Evolutionary conservation across 2,329 filamentous ascomycete genomes (phyloP).

Genomic region (Talaromyces verruculosus): DNA sequence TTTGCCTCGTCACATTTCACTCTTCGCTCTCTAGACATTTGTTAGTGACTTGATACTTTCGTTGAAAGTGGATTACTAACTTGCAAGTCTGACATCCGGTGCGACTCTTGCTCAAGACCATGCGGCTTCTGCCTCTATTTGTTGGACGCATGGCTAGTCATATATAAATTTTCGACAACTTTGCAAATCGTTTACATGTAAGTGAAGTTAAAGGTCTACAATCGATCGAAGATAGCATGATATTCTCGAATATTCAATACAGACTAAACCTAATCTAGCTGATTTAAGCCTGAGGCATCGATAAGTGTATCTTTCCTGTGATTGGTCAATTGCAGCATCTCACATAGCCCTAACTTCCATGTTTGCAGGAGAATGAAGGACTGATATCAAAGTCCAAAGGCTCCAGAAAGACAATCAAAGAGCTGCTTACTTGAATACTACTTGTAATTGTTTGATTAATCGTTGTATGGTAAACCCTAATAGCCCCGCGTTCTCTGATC

Average conservation of each 20-base stretch:
- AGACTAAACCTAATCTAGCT: neutral
- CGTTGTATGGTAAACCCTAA: no score
- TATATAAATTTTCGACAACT: neutral
- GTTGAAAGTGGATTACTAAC: slow-evolving; percentile 8
- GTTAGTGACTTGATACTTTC: neutral
- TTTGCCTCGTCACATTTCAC: slow-evolving; percentile 19
- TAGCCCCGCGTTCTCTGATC: no score
- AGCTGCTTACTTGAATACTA: no score
- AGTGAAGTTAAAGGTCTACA: neutral
- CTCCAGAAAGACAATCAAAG: neutral
- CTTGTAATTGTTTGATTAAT: no score
- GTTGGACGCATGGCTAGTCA: neutral
- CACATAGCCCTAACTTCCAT: neutral
- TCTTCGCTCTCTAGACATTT: slow-evolving; percentile 4
- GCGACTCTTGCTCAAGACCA: slow-evolving; percentile 12
- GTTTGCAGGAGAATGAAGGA: neutral
- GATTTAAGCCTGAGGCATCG: neutral
- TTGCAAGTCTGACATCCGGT: slow-evolving; percentile 18
- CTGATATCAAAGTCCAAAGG: neutral
- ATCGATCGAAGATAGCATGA: neutral
- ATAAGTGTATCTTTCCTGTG: neutral
- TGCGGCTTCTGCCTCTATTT: slow-evolving; percentile 10
- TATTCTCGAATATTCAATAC: neutral
- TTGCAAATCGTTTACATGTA: neutral
- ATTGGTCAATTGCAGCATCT: neutral